These are phyloP conservation scores for Stygiomarasmius scandens DNA, from an alignment of 1,284 basidiomycete species.

Conservation along the genomic window DNA sequence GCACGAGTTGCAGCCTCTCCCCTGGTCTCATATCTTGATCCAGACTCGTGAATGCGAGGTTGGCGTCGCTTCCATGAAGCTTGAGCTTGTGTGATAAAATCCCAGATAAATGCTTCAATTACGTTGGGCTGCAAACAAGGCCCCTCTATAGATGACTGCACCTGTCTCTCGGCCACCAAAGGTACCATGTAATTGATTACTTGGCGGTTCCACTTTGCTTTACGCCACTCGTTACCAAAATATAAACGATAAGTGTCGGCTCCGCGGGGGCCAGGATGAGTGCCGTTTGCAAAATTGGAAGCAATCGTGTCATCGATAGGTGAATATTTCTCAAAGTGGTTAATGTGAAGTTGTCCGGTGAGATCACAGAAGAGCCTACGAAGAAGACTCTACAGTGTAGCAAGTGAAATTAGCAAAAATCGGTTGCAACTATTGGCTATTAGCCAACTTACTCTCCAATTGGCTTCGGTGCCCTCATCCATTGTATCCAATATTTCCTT, in stretches of 20 bases:
- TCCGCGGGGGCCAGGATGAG: neutral
- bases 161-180: neutral
- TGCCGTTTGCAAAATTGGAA: neutral
- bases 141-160: neutral
- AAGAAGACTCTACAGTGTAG: neutral
- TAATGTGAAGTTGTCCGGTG: neutral
- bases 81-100: conserved; percentile 8
- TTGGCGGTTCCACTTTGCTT: neutral
- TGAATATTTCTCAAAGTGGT: neutral
- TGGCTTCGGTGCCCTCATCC: neutral
- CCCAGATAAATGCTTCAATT: neutral
- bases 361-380: neutral
- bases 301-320: conserved; percentile 3
- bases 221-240: neutral
- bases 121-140: neutral
- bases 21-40: neutral
- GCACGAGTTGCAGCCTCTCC: neutral
- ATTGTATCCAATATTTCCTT: neutral
- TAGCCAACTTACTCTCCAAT: conserved; percentile 4
- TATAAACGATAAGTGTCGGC: neutral
- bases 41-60: neutral
- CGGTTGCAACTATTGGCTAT: neutral
- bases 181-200: conserved; percentile 4
- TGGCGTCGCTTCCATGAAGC: neutral
- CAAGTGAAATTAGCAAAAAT: neutral